Evolutionary conservation across 2,329 filamentous ascomycete species (phyloP), one percentile per base, ranked within the genome.

Genomic region (Diaporthe ampelina): DNA sequence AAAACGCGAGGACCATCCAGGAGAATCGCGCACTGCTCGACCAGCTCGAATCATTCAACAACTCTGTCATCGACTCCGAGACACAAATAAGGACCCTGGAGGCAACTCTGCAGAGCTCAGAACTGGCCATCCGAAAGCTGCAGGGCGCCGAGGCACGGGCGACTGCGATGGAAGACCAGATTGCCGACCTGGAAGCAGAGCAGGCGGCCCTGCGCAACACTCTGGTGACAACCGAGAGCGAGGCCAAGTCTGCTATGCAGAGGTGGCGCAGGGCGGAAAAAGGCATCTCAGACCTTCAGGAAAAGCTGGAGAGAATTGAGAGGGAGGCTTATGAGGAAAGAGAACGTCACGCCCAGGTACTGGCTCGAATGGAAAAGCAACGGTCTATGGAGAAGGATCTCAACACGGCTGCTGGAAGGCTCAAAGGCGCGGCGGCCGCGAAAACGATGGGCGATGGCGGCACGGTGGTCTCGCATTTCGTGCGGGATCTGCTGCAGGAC

Each of bases 401-500:
- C 57, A 92, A 93, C 78, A 92, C 91, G 32, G 94, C 95, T 3
- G 94, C 94, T 17, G 93, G 93, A 43, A 90, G 95, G 72, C 87
- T 97, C 70, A 97, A 96, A 83, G 93, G 94, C 13, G 93, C 94
- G 17, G 95, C 95, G 4, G 94, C 93, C 0, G 88, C 89, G 37
- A 93, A 91, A 77, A 91, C 91, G 3, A 84, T 94, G 54, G 88
- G 88, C 4, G 88, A 89, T 4, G 88, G 90, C 13, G 91, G 88
- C 76, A 92, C 87, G 74, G 94, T 97, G 50, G 94, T 98, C n/a
- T 95, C 94, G 26, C 94, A 97, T 80, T 98, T 99, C 79, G 97
- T 99, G 73, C 95, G 95, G 78, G 97, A 98, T 81, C 94, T 99
- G 73, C 87, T 99, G 24, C 93, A 97, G 79, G 97, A 99, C 82